phyloP scores from a whole-genome alignment of 768 basidiomycete genomes.

The Kwoniella newhampshirensis region DNA sequence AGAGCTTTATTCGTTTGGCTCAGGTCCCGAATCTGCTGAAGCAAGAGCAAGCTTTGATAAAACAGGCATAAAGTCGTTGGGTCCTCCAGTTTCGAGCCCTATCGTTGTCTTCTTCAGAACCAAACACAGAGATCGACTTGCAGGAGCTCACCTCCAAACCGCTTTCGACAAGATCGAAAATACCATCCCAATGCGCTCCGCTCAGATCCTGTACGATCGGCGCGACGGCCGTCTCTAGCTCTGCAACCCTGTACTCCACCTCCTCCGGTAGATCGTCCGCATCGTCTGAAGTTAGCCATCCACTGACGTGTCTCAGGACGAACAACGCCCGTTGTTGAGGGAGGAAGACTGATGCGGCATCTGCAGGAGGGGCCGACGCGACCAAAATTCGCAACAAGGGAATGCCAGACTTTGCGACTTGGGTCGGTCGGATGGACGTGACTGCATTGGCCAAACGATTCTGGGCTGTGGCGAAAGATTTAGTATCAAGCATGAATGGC shows the following conservation, averaged over 20 bases:
- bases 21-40: constrained; percentile 70
- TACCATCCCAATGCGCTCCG: constrained; percentile 88
- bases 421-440: constrained; percentile 60
- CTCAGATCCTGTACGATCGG: constrained; percentile 83
- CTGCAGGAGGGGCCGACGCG: constrained; percentile 71
- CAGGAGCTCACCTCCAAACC: constrained; percentile 71
- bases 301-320: constrained; percentile 75
- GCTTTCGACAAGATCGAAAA: constrained; percentile 83
- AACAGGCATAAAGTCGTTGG: constrained; percentile 63
- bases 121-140: constrained; percentile 2
- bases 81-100: constrained; percentile 61
- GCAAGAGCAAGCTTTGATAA: constrained; percentile 68
- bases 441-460: constrained; percentile 86
- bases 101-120: neutral
- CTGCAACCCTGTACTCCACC: constrained; percentile 72
- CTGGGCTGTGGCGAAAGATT: constrained; percentile 59
- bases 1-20: constrained; percentile 70
- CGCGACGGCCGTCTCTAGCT: constrained; percentile 70
- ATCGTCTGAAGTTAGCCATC: constrained; percentile 70
- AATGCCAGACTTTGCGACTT: constrained; percentile 64
- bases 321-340: constrained; percentile 82
- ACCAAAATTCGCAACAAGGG: constrained; percentile 67
- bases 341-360: constrained; percentile 79
- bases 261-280: constrained; percentile 65
- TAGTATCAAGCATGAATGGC: constrained; percentile 62